Conservation (phyloP, 2,329 filamentous ascomycete species). For the Chalaropsis thielavioides region DNA sequence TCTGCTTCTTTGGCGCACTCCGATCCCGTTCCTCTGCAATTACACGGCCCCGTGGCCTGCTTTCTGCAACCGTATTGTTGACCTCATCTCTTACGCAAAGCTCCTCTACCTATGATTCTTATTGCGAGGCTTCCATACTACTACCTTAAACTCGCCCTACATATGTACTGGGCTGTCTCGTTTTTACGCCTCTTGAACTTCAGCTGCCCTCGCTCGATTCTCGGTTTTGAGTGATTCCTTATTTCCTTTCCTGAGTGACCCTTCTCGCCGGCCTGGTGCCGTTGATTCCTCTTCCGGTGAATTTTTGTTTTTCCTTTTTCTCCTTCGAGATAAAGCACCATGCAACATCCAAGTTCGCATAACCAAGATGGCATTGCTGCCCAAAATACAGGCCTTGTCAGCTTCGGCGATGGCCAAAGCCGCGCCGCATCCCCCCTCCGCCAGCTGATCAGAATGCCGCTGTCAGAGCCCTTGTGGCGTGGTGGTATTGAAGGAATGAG, state of each 20-base stretch:
- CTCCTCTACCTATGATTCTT: background rate
- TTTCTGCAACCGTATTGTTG: background rate
- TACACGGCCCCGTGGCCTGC: background rate
- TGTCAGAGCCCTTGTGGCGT: background rate
- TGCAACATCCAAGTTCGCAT: background rate
- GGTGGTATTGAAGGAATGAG: background rate
- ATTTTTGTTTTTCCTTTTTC: background rate
- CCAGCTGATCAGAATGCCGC: background rate
- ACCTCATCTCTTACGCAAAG: background rate
- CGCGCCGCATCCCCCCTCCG: background rate
- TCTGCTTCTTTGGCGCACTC: background rate
- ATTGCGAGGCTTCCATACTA: slow-evolving; percentile 1
- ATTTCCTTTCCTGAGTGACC: background rate
- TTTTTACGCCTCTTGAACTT: background rate
- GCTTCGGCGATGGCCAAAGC: background rate
- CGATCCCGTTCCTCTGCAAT: background rate
- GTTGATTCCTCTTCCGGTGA: background rate
- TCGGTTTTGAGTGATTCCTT: background rate
- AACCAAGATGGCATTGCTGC: background rate
- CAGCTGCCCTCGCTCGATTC: background rate
- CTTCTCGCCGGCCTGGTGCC: background rate
- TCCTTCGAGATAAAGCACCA: background rate
- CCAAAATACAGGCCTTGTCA: slow-evolving; percentile 1
- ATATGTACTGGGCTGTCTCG: background rate
- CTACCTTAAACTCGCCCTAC: background rate